Conservation (phyloP, 2,329 filamentous ascomycete species). For the Stemphylium beticola region DNA sequence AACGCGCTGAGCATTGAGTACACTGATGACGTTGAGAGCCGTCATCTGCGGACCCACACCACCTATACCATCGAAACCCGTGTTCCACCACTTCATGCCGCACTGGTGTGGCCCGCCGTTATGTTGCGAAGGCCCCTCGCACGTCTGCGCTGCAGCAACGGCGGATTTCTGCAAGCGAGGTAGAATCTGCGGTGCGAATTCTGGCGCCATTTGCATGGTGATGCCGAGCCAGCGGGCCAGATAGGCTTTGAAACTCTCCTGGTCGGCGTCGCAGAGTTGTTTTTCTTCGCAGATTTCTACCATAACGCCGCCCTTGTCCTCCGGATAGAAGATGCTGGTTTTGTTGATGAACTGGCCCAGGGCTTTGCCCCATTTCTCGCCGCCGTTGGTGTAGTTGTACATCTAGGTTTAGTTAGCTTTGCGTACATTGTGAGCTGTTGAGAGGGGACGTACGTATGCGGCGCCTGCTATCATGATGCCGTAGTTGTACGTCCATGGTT, state of each 20-base stretch:
- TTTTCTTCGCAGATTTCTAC: conserved; percentile 51
- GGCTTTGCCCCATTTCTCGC: conserved; percentile 37
- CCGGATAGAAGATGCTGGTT: conserved; percentile 48
- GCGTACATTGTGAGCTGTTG: neutral
- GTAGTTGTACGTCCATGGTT: conserved; percentile 49
- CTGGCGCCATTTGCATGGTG: conserved; percentile 64
- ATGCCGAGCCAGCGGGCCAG: conserved; percentile 59
- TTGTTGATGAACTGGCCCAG: conserved; percentile 42
- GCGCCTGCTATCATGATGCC: conserved; percentile 45
- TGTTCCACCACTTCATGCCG: conserved; percentile 52
- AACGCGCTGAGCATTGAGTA: conserved; percentile 50
- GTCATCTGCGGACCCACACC: conserved; percentile 66
- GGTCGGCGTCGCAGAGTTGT: conserved; percentile 53
- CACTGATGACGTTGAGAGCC: conserved; percentile 60
- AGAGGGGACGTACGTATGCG: conserved; percentile 32
- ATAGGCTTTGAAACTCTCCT: conserved; percentile 55
- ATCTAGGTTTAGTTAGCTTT: conserved; percentile 33
- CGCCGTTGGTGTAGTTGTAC: conserved; percentile 51
- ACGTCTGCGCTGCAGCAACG: conserved; percentile 60
- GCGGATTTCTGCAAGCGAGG: conserved; percentile 62
- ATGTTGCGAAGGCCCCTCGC: conserved; percentile 54
- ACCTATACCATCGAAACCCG: conserved; percentile 52
- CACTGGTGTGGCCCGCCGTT: conserved; percentile 44
- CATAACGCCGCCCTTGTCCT: conserved; percentile 48
- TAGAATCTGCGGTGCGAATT: conserved; percentile 58